phyloP scores from a whole-genome alignment of 441 rosid species.

The Flueggea neowawraea region DNA sequence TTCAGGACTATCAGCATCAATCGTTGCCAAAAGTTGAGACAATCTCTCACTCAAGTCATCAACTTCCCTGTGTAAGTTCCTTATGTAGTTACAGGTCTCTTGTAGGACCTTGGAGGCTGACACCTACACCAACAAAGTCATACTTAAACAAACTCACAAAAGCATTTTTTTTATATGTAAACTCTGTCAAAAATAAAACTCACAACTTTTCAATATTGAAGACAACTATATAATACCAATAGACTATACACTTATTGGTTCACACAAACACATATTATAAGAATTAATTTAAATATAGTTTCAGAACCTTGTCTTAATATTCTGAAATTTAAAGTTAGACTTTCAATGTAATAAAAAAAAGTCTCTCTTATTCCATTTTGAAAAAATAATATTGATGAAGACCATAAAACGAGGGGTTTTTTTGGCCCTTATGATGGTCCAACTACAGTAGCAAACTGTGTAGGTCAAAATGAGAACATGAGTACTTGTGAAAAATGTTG shows the following conservation, averaged over 20 bases:
- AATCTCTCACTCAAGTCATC: constrained; percentile 8
- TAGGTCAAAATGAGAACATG: constrained; percentile 24
- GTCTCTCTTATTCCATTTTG: too few relatives aligned
- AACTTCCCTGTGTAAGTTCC: constrained; percentile 7
- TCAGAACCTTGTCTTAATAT: too few relatives aligned
- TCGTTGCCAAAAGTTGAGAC: constrained; percentile 5
- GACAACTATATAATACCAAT: too few relatives aligned
- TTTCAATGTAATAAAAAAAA: too few relatives aligned
- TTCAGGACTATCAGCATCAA: constrained; percentile 2
- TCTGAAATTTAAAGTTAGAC: too few relatives aligned
- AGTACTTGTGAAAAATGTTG: constrained; percentile 10
- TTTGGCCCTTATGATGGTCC: constrained; percentile 9
- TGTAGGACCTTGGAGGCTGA: constrained; percentile 9
- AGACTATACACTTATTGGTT: too few relatives aligned
- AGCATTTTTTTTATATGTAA: not conserved
- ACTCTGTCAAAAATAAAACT: too few relatives aligned
- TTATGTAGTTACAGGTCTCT: constrained; percentile 11
- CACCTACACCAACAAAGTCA: not conserved
- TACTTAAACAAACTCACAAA: not conserved
- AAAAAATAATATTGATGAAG: too few relatives aligned
- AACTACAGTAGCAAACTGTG: constrained; percentile 5
- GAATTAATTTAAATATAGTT: too few relatives aligned
- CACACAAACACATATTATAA: too few relatives aligned
- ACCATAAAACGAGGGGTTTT: too few relatives aligned
- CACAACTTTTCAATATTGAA: too few relatives aligned